Evolutionary conservation across 31 red algal genomes (phyloP).

Genomic region (Porphyra umbilicalis): DNA sequence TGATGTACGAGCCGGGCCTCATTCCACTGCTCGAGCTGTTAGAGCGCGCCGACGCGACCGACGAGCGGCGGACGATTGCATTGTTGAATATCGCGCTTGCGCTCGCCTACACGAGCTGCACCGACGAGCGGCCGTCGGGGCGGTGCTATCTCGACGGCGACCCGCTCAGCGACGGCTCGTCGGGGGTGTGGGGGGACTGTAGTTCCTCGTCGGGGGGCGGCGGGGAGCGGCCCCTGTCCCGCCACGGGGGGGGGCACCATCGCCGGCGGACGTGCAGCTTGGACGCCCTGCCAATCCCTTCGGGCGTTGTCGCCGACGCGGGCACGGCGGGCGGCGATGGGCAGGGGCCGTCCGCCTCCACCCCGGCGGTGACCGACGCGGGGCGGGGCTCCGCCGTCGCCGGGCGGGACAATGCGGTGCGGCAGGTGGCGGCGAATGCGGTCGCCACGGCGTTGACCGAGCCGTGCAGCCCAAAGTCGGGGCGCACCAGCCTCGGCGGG

Average conservation of each 20-base stretch:
- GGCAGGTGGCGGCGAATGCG: not conserved
- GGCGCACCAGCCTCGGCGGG: not conserved
- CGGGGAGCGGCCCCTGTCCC: not conserved
- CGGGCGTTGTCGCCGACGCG: not conserved
- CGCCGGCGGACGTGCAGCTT: not conserved
- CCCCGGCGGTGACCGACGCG: not conserved
- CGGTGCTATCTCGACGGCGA: not conserved
- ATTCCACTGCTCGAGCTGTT: slow-evolving; percentile 70
- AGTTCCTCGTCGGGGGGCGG: not conserved
- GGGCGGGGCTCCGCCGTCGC: too few relatives aligned
- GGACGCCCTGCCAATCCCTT: not conserved
- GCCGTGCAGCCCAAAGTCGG: not conserved
- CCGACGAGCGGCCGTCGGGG: not conserved
- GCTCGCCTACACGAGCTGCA: not conserved
- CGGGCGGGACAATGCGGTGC: not conserved
- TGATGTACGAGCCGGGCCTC: slow-evolving; percentile 71
- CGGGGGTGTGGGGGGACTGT: not conserved
- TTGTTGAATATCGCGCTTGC: not conserved
- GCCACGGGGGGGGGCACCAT: not conserved
- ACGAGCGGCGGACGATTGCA: slow-evolving; percentile 23
- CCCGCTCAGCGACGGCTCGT: not conserved
- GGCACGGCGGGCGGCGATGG: not conserved
- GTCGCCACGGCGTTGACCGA: not conserved
- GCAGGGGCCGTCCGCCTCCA: not conserved
- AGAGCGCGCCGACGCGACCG: slow-evolving; percentile 56